Conservation (phyloP, 345 rosid genomes). For the Murraya koenigii region DNA sequence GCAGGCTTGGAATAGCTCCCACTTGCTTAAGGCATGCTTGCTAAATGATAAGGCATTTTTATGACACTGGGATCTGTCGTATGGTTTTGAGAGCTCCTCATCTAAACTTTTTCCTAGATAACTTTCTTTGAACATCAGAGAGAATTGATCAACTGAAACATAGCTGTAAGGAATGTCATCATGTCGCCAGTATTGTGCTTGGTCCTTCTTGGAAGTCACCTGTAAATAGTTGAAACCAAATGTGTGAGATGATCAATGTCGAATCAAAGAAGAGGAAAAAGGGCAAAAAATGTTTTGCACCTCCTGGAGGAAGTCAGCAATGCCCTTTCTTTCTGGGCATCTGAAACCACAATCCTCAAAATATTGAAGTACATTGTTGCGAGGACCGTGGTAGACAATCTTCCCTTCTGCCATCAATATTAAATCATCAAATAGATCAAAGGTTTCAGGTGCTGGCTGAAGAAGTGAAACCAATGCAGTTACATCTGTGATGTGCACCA, state of each 20-base stretch:
- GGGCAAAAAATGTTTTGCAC: conserved; percentile 9
- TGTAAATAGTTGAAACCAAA: conserved; percentile 10
- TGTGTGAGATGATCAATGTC: background rate
- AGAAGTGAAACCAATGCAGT: conserved; percentile 58
- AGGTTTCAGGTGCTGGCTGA: conserved; percentile 64
- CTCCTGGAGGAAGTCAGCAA: conserved; percentile 59
- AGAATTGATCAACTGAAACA: conserved; percentile 34
- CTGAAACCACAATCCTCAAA: conserved; percentile 56
- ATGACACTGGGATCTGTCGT: conserved; percentile 25
- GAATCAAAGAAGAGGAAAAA: background rate
- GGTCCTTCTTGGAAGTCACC: conserved; percentile 54
- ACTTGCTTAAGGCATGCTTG: conserved; percentile 33
- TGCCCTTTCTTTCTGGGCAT: conserved; percentile 52
- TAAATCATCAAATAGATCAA: conserved; percentile 55
- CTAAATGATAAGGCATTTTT: conserved; percentile 27
- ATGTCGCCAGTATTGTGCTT: conserved; percentile 44
- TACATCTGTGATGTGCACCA: conserved; percentile 36
- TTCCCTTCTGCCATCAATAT: conserved; percentile 56
- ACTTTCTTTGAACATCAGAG: conserved; percentile 27
- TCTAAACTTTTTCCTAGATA: conserved; percentile 26
- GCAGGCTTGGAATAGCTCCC: conserved; percentile 44
- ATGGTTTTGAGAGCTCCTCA: conserved; percentile 28
- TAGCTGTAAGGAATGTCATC: conserved; percentile 28
- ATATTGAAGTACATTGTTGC: conserved; percentile 34
- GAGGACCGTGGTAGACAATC: conserved; percentile 50